These are phyloP conservation scores for Xylaria digitata DNA, from an alignment of 2,329 filamentous ascomycete species.

Conservation along the genomic window DNA sequence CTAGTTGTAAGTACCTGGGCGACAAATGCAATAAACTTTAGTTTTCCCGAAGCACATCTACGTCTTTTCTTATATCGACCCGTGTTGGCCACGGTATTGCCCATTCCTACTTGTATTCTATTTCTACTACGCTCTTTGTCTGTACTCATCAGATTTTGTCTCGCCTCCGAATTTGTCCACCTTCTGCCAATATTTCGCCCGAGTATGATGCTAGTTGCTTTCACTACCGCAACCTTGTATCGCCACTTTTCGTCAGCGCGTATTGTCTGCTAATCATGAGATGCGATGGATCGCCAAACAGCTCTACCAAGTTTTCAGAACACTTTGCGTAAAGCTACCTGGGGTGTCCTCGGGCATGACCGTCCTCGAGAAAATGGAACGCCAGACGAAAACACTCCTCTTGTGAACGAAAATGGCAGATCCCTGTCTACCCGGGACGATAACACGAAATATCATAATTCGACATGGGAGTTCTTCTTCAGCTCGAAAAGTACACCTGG, in stretches of 20 bases:
- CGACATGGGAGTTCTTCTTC: conserved; percentile 59
- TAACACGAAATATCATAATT: conserved; percentile 44
- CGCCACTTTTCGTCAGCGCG: conserved; percentile 11
- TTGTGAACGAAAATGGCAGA: conserved; percentile 41
- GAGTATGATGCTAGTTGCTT: conserved; percentile 25
- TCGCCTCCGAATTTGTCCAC: background rate
- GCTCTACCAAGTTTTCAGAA: conserved; percentile 46
- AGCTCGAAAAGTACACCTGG: conserved; percentile 64
- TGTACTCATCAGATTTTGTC: background rate
- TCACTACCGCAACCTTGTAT: conserved; percentile 8
- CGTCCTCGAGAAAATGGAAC: conserved; percentile 43
- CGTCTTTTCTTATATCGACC: background rate
- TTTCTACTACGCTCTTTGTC: conserved; percentile 23
- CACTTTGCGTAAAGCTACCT: conserved; percentile 44
- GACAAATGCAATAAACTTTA: conserved; percentile 22
- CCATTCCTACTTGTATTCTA: background rate
- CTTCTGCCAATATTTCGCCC: background rate
- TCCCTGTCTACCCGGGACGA: conserved; percentile 35
- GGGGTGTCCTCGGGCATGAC: conserved; percentile 28
- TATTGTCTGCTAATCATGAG: conserved; percentile 46
- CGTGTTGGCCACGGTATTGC: background rate
- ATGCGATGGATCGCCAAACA: conserved; percentile 46
- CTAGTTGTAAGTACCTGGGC: conserved; percentile 30
- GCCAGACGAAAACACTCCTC: conserved; percentile 44
- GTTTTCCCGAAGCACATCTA: conserved; percentile 12